Evolutionary conservation across 2,329 filamentous ascomycete genomes (phyloP).

Genomic region (Neofusicoccum ribis): DNA sequence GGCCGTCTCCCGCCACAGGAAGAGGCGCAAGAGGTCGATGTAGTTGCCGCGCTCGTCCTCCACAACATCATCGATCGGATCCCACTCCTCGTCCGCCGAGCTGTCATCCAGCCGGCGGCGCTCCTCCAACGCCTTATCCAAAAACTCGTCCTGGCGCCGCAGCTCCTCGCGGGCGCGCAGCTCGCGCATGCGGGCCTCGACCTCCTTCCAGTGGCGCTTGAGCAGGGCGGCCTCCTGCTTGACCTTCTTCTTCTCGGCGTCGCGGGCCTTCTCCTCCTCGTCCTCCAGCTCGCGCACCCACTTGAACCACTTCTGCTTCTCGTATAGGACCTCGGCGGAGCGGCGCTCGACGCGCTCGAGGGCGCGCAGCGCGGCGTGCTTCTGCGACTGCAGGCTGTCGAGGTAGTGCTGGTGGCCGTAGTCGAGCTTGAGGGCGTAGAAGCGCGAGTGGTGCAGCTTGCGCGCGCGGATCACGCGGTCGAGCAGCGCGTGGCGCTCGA

Average conservation of each 20-base stretch:
- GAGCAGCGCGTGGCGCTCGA: slow-evolving; percentile 38
- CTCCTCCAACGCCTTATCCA: slow-evolving; percentile 47
- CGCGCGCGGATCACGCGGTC: slow-evolving; percentile 45
- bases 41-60: slow-evolving; percentile 48
- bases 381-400: slow-evolving; percentile 39
- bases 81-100: slow-evolving; percentile 45
- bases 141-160: slow-evolving; percentile 46
- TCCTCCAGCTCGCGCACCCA: slow-evolving; percentile 50
- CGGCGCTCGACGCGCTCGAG: slow-evolving; percentile 47
- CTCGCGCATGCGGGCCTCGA: slow-evolving; percentile 42
- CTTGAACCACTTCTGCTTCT: slow-evolving; percentile 51
- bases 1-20: slow-evolving; percentile 43
- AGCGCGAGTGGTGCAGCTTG: slow-evolving; percentile 45
- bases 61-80: slow-evolving; percentile 51
- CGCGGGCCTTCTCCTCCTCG: slow-evolving; percentile 46
- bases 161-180: slow-evolving; percentile 44
- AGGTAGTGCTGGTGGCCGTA: slow-evolving; percentile 48
- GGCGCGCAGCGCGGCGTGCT: slow-evolving; percentile 39
- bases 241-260: slow-evolving; percentile 52
- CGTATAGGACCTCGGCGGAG: slow-evolving; percentile 46
- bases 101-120: slow-evolving; percentile 36
- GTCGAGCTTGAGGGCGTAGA: slow-evolving; percentile 45
- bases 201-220: slow-evolving; percentile 48
- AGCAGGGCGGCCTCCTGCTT: slow-evolving; percentile 52
- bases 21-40: slow-evolving; percentile 47